Conservation (phyloP, 108 stramenopile genomes). For the Pseudonitzschia multiseries region DNA sequence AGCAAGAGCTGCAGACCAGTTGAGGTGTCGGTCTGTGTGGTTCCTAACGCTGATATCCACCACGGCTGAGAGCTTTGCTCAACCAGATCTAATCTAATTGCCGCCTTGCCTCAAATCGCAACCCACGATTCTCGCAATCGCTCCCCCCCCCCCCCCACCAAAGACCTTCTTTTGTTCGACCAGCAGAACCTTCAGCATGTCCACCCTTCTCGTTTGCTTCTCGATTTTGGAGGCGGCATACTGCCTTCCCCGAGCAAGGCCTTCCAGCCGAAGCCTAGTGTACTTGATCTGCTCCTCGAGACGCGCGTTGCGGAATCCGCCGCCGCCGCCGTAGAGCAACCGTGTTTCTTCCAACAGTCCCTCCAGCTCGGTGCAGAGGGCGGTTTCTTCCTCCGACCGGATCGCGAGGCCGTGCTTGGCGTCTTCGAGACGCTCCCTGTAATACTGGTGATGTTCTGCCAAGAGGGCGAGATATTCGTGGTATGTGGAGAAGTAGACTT, state of each 20-base stretch:
- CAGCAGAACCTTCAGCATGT: slow-evolving; percentile 29
- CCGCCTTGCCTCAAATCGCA: too few species aligned
- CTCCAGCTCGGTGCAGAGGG: slow-evolving; percentile 2
- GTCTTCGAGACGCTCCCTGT: slow-evolving; percentile 47
- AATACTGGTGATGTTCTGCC: slow-evolving; percentile 54
- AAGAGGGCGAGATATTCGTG: slow-evolving; percentile 57
- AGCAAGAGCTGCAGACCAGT: too few species aligned
- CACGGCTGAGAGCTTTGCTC: too few species aligned
- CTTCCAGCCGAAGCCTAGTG: neutral
- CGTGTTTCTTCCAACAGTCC: neutral
- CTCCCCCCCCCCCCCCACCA: slow-evolving; percentile 9
- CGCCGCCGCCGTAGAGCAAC: neutral
- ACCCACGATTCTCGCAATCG: too few species aligned
- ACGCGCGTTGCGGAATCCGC: too few species aligned
- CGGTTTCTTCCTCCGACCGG: neutral
- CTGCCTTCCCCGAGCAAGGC: neutral
- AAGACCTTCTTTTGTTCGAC: slow-evolving; percentile 39
- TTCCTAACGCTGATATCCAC: too few species aligned
- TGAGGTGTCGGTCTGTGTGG: too few species aligned
- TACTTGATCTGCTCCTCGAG: neutral
- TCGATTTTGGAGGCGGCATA: slow-evolving; percentile 44
- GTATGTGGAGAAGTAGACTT: slow-evolving; percentile 46
- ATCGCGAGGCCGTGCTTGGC: slow-evolving; percentile 20
- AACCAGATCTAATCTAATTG: too few species aligned
- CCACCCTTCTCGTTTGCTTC: slow-evolving; percentile 36